Base-by-base conservation (phyloP, 1,284 basidiomycete genomes). In the Lentinula novae-zelandiae region DNA sequence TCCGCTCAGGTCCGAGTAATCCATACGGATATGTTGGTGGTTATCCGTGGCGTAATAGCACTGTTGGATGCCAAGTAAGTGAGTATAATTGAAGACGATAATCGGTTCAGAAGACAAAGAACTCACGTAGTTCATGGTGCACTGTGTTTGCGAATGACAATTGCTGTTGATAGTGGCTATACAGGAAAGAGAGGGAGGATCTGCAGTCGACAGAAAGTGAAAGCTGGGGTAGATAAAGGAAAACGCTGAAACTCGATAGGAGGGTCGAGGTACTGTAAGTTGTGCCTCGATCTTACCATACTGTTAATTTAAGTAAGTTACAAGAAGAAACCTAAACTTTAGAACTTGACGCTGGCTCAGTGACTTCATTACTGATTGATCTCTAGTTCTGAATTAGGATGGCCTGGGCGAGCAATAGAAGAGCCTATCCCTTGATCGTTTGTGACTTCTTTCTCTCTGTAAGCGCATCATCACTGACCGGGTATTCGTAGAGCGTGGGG, bases 231-330 rank as follows among this genome's bases (percentile, higher is more conserved):
- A 44, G 54, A 56, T 56, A 56, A 56, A 56, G 54, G 54, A 46
- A 44, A 20, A 38, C 15, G 54, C 13, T 44, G 8, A 56, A 42
- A 15, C 54, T 46, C 31, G 40, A 56, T 56, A 44, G 15, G 54
- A 56, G 54, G 54, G 54, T 40, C 22, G 54, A 42, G 39, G 39
- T 56, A 56, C 27, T 56, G 54, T 17, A 33, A 56, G n/a, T 46
- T 56, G 54, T 56, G 54, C 54, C 54, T 56, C 54, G 42, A 56
- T 56, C 42, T 56, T 54, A 54, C 38, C 52, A 53, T 40, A 53
- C 34, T 17, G n/a, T 55, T 55, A 39, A 56, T 56, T 56, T 34
- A 56, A 56, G 54, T 56, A 56, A 56, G 40, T 44, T 40, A 56
- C 42, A 10, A 44, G 40, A 44, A 46, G 44, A n/a, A 46, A 46